Percentiles rank a stretch among this genome's conserved stretches.
Evolutionary conservation across 768 basidiomycete genomes (phyloP).

Genomic region (Psilocybe subaeruginosa): DNA sequence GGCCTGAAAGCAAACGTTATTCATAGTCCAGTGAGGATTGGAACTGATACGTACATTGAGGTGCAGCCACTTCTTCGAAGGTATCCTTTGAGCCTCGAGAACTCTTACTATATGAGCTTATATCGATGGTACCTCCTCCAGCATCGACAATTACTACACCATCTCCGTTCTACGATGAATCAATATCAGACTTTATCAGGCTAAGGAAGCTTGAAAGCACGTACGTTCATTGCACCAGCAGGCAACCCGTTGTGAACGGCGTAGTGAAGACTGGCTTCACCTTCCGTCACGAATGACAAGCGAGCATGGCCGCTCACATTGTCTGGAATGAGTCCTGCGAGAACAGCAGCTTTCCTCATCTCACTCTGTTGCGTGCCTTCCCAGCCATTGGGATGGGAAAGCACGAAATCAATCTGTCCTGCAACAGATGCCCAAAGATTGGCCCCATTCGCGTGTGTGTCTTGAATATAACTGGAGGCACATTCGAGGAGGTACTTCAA

Average conservation of each 20-base stretch:
- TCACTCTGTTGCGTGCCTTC: constrained; percentile 45
- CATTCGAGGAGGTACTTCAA: constrained; percentile 48
- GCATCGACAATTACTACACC: constrained; percentile 60
- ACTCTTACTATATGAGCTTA: constrained; percentile 53
- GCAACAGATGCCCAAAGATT: constrained; percentile 45
- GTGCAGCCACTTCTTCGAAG: constrained; percentile 52
- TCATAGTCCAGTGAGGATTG: neutral
- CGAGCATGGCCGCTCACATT: constrained; percentile 36
- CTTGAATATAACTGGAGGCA: constrained; percentile 44
- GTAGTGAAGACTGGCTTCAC: constrained; percentile 56
- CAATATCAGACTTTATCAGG: neutral
- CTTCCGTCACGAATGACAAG: constrained; percentile 51
- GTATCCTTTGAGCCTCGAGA: constrained; percentile 23
- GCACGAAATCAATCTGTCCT: constrained; percentile 42
- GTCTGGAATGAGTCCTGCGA: constrained; percentile 42
- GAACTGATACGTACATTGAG: constrained; percentile 37
- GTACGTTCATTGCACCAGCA: constrained; percentile 28
- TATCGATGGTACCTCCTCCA: constrained; percentile 63
- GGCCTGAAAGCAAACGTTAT: constrained; percentile 33
- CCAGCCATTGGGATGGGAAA: constrained; percentile 50
- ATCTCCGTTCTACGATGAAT: constrained; percentile 37
- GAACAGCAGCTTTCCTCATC: constrained; percentile 45
- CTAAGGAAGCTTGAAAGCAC: neutral
- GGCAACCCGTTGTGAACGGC: constrained; percentile 41
- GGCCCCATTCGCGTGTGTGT: constrained; percentile 44